A percentile compares a stretch with the other conserved stretches of the same genome.
These are phyloP conservation scores for Asterophora lycoperdoides DNA, from an alignment of 768 basidiomycete genomes.

Conservation along the genomic window DNA sequence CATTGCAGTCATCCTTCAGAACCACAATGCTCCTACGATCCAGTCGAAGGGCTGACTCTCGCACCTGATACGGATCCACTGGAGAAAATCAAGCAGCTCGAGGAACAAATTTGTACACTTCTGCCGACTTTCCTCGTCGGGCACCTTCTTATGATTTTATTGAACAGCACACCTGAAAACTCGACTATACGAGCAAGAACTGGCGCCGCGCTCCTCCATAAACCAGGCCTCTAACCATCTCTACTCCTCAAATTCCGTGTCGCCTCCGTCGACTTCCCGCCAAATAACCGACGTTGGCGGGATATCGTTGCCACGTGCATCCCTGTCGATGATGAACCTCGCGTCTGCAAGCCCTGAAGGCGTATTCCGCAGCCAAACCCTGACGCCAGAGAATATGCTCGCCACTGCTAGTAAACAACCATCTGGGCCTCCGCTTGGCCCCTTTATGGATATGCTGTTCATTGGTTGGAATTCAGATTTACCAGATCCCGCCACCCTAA, in stretches of 20 bases:
- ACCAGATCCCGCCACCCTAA: conserved; percentile 66
- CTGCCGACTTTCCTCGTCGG: neutral
- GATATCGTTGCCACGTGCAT: conserved; percentile 42
- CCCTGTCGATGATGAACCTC: conserved; percentile 39
- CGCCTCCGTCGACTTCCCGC: conserved; percentile 15
- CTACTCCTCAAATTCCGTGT: conserved; percentile 15
- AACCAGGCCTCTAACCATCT: conserved; percentile 20
- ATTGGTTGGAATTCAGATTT: conserved; percentile 85
- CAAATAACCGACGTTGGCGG: conserved; percentile 27
- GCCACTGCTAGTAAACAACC: conserved; percentile 23
- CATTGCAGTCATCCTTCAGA: conserved; percentile 70
- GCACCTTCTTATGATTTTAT: conserved; percentile 10
- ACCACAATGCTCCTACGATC: conserved; percentile 83
- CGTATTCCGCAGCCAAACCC: conserved; percentile 39
- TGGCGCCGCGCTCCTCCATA: conserved; percentile 37
- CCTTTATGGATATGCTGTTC: conserved; percentile 63
- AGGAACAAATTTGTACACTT: conserved; percentile 66
- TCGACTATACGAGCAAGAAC: conserved; percentile 52
- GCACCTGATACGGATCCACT: conserved; percentile 76
- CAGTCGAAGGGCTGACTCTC: conserved; percentile 74
- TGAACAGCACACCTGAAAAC: conserved; percentile 57
- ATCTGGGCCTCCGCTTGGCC: conserved; percentile 36
- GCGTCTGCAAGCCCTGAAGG: conserved; percentile 34
- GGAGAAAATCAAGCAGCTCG: conserved; percentile 72
- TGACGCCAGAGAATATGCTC: conserved; percentile 46